These are phyloP conservation scores for Clarireedia sp. DNA, from an alignment of 2,329 filamentous ascomycete genomes.

Conservation along the genomic window DNA sequence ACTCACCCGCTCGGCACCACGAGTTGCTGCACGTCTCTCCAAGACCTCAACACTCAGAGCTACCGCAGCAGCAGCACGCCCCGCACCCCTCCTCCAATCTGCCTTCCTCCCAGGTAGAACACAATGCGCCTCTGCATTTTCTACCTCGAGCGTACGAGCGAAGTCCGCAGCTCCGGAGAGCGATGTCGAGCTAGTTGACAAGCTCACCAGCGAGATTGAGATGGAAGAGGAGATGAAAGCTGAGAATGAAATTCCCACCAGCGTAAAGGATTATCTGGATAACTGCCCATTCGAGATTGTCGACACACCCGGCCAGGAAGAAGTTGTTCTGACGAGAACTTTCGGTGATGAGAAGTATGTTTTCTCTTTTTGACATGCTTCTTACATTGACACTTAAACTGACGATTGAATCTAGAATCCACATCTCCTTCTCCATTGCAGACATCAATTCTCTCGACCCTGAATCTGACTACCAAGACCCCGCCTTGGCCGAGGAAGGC, in stretches of 20 bases:
- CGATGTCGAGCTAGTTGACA: conserved; percentile 74
- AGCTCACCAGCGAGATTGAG: conserved; percentile 76
- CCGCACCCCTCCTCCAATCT: conserved; percentile 23
- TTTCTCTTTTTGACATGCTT: conserved; percentile 29
- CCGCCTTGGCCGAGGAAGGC: conserved; percentile 45
- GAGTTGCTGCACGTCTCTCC: conserved; percentile 51
- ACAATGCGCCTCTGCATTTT: conserved; percentile 27
- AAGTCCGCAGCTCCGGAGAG: conserved; percentile 36
- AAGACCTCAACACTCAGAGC: conserved; percentile 43
- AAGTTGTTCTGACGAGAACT: conserved; percentile 74
- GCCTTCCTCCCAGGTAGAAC: conserved; percentile 23
- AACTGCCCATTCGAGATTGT: conserved; percentile 77
- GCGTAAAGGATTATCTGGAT: conserved; percentile 80
- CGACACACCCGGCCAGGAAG: conserved; percentile 77
- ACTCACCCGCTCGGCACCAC: conserved; percentile 58
- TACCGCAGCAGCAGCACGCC: conserved; percentile 12
- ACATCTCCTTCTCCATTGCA: conserved; percentile 75
- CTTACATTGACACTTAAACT: conserved; percentile 18
- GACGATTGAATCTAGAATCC: conserved; percentile 46
- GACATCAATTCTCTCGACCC: conserved; percentile 65
- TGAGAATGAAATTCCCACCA: conserved; percentile 62
- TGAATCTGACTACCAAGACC: conserved; percentile 49
- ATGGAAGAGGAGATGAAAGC: conserved; percentile 75
- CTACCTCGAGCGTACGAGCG: conserved; percentile 36
- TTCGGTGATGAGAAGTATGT: conserved; percentile 82